A percentile compares a stretch with the other conserved stretches of the same genome.
Conservation (phyloP, 352 stramenopile species). For the Phytophthora cryptogea region DNA sequence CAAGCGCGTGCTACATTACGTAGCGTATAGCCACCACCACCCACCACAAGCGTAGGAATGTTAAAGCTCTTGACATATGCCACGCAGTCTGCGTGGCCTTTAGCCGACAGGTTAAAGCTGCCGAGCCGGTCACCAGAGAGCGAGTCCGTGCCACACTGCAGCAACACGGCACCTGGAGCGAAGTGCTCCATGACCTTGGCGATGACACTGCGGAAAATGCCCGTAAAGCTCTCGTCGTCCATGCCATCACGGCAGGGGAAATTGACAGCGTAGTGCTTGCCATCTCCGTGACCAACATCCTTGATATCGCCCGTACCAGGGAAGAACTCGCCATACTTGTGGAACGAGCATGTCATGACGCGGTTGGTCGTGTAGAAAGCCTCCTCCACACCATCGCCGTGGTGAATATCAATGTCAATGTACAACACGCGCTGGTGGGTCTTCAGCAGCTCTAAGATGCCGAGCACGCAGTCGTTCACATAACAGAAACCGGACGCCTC, state of each 20-base stretch:
- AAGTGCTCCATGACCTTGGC: slow-evolving; percentile 97
- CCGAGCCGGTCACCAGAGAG: slow-evolving; percentile 97
- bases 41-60: slow-evolving; percentile 96
- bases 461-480: slow-evolving; percentile 99
- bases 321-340: slow-evolving; percentile 99
- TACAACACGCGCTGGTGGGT: slow-evolving; percentile 97
- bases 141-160: slow-evolving; percentile 99
- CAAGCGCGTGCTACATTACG: slow-evolving; percentile 94
- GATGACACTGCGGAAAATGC: slow-evolving; percentile 93
- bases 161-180: slow-evolving; percentile 94
- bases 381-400: slow-evolving; percentile 98
- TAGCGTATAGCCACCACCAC: slow-evolving; percentile 97
- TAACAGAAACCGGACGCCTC: slow-evolving; percentile 99
- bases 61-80: slow-evolving; percentile 97
- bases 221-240: slow-evolving; percentile 96
- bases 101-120: slow-evolving; percentile 98
- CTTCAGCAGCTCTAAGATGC: slow-evolving; percentile 98
- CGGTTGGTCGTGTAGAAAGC: slow-evolving; percentile 99
- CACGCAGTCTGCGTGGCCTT: slow-evolving; percentile 97
- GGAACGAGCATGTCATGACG: slow-evolving; percentile 98
- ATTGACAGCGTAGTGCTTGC: slow-evolving; percentile 99
- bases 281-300: slow-evolving; percentile 86
- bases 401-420: slow-evolving; percentile 99
- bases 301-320: slow-evolving; percentile 94
- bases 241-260: slow-evolving; percentile 98